phyloP scores from a whole-genome alignment of 2,329 filamentous ascomycete genomes.

The Verticillium dahliae region DNA sequence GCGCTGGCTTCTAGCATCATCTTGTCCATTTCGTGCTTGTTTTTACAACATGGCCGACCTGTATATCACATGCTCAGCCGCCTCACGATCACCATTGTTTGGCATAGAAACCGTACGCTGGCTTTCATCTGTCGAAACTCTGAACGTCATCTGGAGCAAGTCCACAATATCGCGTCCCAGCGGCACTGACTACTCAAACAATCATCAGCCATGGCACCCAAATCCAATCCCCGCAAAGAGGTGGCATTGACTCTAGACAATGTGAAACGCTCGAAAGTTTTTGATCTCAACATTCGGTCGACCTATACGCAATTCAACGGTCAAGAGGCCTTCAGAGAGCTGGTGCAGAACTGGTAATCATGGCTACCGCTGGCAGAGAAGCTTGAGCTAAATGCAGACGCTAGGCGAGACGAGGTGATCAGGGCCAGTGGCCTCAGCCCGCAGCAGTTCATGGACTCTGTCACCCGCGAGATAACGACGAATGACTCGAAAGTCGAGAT shows the following conservation, averaged over 20 bases:
- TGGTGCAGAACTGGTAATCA: slow-evolving; percentile 24
- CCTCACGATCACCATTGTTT: no score
- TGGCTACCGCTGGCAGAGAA: not conserved
- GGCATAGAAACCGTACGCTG: no score
- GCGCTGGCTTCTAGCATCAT: no score
- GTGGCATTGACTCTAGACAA: not conserved
- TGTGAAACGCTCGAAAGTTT: not conserved
- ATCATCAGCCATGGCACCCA: not conserved
- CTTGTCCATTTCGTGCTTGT: no score
- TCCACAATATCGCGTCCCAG: no score
- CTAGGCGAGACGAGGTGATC: slow-evolving; percentile 22
- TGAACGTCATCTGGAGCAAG: no score
- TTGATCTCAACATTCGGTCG: not conserved
- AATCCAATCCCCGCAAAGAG: not conserved
- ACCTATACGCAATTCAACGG: not conserved
- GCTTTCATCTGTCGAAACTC: no score
- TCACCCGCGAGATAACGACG: slow-evolving; percentile 13
- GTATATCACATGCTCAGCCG: no score
- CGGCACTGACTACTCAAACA: no score
- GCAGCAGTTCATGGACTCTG: slow-evolving; percentile 10
- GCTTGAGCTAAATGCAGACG: not conserved
- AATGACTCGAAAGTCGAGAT: slow-evolving; percentile 14
- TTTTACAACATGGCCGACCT: no score
- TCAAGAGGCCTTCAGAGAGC: slow-evolving; percentile 22
- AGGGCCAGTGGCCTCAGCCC: slow-evolving; percentile 15